Conservation (phyloP, 352 stramenopile species). For the Phytophthora constricta region DNA sequence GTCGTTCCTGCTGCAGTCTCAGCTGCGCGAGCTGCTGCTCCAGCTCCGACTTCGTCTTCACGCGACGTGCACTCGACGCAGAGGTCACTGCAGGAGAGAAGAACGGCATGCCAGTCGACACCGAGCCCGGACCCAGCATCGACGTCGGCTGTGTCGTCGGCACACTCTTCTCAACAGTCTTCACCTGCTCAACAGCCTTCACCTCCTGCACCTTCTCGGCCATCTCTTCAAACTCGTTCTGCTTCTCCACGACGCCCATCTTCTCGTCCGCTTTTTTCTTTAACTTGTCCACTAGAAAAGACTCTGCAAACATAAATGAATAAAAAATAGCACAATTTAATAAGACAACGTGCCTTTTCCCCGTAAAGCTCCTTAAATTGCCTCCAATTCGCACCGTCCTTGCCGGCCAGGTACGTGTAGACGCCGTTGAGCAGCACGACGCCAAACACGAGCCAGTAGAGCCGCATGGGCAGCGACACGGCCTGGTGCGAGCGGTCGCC, state of each 20-base stretch:
- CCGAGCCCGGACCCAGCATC: constrained; percentile 24
- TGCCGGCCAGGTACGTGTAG: constrained; percentile 61
- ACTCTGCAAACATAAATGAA: constrained; percentile 34
- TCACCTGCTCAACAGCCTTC: not conserved
- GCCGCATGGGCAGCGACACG: constrained; percentile 70
- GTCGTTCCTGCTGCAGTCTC: constrained; percentile 36
- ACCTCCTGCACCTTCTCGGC: constrained; percentile 16
- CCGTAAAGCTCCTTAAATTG: not conserved
- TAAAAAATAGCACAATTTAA: not conserved
- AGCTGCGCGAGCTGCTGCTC: constrained; percentile 50
- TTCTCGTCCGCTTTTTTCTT: constrained; percentile 66
- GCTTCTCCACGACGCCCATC: constrained; percentile 45
- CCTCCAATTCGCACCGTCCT: constrained; percentile 40
- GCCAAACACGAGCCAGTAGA: constrained; percentile 75
- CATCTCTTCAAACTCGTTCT: constrained; percentile 56
- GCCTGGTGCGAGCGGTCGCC: constrained; percentile 69
- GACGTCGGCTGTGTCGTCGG: constrained; percentile 15
- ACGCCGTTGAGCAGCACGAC: constrained; percentile 65
- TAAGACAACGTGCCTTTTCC: no score
- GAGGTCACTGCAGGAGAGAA: constrained; percentile 32
- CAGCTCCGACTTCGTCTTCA: constrained; percentile 49
- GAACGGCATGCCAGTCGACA: constrained; percentile 42
- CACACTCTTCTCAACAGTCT: constrained; percentile 8
- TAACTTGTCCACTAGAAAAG: constrained; percentile 59
- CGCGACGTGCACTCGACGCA: constrained; percentile 11